These are phyloP conservation scores for Leccinum subspadiceum DNA, from an alignment of 1,284 basidiomycete genomes.

Conservation along the genomic window DNA sequence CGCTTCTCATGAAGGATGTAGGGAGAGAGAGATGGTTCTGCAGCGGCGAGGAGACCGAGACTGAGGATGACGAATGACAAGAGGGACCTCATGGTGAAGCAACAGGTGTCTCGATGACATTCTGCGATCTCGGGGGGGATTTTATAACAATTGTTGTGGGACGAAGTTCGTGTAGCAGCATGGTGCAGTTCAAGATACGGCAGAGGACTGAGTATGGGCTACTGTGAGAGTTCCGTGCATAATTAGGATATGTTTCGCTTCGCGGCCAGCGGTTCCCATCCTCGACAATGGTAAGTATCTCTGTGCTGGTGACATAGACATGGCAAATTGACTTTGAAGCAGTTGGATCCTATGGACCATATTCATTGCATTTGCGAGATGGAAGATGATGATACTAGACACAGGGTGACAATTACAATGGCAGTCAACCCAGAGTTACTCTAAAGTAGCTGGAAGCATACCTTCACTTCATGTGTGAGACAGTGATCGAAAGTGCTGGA, in stretches of 20 bases:
- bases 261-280: background rate
- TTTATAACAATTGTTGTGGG: constrained; percentile 20
- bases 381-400: background rate
- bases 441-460: too few relatives aligned
- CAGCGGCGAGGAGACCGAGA: constrained; percentile 17
- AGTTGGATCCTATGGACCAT: background rate
- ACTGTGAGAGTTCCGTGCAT: constrained; percentile 1
- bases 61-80: constrained; percentile 16
- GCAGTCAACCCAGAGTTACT: too few relatives aligned
- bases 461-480: background rate
- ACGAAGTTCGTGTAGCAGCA: constrained; percentile 7
- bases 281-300: background rate
- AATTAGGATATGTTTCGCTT: background rate
- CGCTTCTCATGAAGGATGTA: constrained; percentile 35
- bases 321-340: background rate
- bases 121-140: background rate
- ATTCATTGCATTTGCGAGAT: background rate
- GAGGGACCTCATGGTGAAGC: constrained; percentile 17
- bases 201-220: background rate
- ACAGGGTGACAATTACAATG: background rate
- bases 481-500: background rate
- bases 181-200: constrained; percentile 12
- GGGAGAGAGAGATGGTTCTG: constrained; percentile 15
- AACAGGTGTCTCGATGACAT: background rate
- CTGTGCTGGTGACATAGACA: too few relatives aligned